Evolutionary conservation across 805 yeast species (phyloP), one percentile per base, ranked within the genome.

Genomic region (Diddensiella santjacobensis): DNA sequence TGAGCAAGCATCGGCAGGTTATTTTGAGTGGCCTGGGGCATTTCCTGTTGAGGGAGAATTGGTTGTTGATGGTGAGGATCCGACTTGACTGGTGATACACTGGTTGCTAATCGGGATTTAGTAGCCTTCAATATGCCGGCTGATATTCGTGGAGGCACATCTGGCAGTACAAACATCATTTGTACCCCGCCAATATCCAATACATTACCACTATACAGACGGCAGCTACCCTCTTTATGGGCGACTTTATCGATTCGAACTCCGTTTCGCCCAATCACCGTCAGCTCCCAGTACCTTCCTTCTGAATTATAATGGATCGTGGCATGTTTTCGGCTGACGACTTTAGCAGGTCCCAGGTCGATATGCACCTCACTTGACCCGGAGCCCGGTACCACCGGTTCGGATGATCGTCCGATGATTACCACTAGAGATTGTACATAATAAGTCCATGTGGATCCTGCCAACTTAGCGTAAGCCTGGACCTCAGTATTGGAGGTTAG

Each of bases 121-220:
- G 38, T n/a, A 17, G 38, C 17, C 5, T 35, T 30, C 19, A 22
- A n/a, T 29, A 48, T 38, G 10, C 52, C 49, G 18, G 60, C 63
- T 3, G 85, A 77, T 4, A 90, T 74, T 29, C 68, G 70, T 2
- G 96, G 96, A 10, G 80, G 79, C 3, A 87, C 81, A 64, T 90
- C 97, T 1, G 99, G 99, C 56, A 93, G 72, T 33, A 93, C 93
- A 63, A 93, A 93, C 95, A 93, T 91, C 98, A 93, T 93, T 68
- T 93, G 98, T 8, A 96, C 89, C 3, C 97, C 97, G 15, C 98
- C 98, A 40, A 93, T 82, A 60, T 93, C 99, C 49, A 93, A 68
- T 15, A 93, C 80, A 37, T 91, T 86, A n/a, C 99, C 99, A 1
- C 95, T 83, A 45, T 77, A 75, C 48, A 93, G 74, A 10, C 81